These are phyloP conservation scores for Xylariaceae sp. DNA, from an alignment of 2,329 filamentous ascomycete genomes.

Conservation along the genomic window DNA sequence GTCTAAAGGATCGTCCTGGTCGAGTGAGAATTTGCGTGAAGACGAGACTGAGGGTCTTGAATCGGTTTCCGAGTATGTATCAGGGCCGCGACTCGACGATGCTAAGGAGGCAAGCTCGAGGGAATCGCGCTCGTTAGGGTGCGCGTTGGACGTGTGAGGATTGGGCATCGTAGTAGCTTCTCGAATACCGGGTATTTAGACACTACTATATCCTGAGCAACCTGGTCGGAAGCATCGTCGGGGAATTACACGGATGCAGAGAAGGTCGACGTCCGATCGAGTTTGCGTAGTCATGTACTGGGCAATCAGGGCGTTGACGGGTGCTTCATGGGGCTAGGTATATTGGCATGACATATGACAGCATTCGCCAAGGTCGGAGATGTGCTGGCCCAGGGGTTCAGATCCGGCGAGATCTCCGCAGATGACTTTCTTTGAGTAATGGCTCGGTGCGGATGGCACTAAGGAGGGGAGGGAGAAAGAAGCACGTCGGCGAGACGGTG, in stretches of 20 bases:
- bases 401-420: neutral
- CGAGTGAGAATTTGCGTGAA: slow-evolving; percentile 85
- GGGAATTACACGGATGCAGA: neutral
- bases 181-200: slow-evolving; percentile 3
- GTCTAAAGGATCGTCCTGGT: slow-evolving; percentile 77
- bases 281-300: neutral
- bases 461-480: too few species aligned
- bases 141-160: slow-evolving; percentile 43
- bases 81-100: slow-evolving; percentile 66
- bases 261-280: slow-evolving; percentile 3
- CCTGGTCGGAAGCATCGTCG: slow-evolving; percentile 12
- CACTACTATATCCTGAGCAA: slow-evolving; percentile 13
- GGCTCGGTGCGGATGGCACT: neutral
- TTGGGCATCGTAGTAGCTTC: slow-evolving; percentile 35
- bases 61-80: slow-evolving; percentile 60
- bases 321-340: neutral
- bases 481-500: neutral
- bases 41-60: slow-evolving; percentile 86
- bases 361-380: slow-evolving; percentile 13
- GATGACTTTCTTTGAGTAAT: neutral
- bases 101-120: slow-evolving; percentile 94
- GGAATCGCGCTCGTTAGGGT: slow-evolving; percentile 69
- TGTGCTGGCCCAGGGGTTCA: neutral
- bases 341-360: slow-evolving; percentile 5
- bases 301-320: neutral